Conservation (phyloP, 2,329 filamentous ascomycete species). For the Neurospora sp. region DNA sequence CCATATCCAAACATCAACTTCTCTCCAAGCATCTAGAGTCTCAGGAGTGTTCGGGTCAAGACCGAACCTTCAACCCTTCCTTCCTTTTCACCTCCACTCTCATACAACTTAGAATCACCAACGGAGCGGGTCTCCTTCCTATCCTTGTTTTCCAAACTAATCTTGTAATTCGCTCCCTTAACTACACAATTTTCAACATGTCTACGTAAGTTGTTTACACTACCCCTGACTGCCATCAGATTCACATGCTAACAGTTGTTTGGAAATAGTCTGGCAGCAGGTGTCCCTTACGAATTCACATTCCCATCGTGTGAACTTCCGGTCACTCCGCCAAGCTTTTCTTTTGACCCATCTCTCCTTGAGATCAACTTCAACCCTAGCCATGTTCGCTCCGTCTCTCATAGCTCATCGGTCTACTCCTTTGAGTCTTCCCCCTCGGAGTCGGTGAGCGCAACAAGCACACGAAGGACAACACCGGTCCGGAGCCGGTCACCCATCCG, state of each 20-base stretch:
- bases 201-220: slow-evolving; percentile 29
- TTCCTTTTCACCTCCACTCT: slow-evolving; percentile 12
- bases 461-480: slow-evolving; percentile 57
- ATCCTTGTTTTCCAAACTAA: slow-evolving; percentile 14
- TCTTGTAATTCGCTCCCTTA: slow-evolving; percentile 15
- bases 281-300: slow-evolving; percentile 52
- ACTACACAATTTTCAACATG: slow-evolving; percentile 24
- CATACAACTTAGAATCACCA: slow-evolving; percentile 9
- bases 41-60: slow-evolving; percentile 16
- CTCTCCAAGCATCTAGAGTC: slow-evolving; percentile 15
- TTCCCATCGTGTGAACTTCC: slow-evolving; percentile 42
- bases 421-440: slow-evolving; percentile 55
- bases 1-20: slow-evolving; percentile 19
- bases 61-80: slow-evolving; percentile 6
- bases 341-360: slow-evolving; percentile 46
- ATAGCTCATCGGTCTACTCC: slow-evolving; percentile 53
- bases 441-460: slow-evolving; percentile 46
- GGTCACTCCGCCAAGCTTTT: slow-evolving; percentile 39
- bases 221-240: neutral
- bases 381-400: slow-evolving; percentile 55
- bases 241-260: slow-evolving; percentile 9
- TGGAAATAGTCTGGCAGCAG: slow-evolving; percentile 46
- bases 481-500: slow-evolving; percentile 53
- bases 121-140: slow-evolving; percentile 20
- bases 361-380: slow-evolving; percentile 42